A percentile compares a stretch with the other conserved stretches of the same genome.
Evolutionary conservation across 345 rosid species (phyloP).

Genomic region (Gossypium bickii): DNA sequence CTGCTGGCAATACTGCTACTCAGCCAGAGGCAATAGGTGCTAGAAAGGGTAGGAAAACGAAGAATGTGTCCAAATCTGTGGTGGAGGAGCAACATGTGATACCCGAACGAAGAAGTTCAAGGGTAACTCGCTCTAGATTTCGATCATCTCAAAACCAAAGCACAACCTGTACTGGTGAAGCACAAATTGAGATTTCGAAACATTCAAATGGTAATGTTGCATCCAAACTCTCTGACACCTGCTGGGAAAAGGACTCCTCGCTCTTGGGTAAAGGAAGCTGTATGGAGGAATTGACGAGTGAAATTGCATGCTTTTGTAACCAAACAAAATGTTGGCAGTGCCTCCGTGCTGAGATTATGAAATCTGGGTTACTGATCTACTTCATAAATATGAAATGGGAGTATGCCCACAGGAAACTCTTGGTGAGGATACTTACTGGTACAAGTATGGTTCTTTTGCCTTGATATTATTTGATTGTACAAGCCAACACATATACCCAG

Average conservation of each 20-base stretch:
- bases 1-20: conserved; percentile 16
- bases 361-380: conserved; percentile 45
- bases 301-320: conserved; percentile 52
- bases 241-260: conserved; percentile 23
- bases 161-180: conserved; percentile 24
- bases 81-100: conserved; percentile 38
- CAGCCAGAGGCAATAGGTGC: conserved; percentile 27
- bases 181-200: conserved; percentile 25
- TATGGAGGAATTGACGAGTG: conserved; percentile 20
- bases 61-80: conserved; percentile 29
- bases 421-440: conserved; percentile 46
- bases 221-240: conserved; percentile 21
- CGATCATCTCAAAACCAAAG: conserved; percentile 49
- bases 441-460: conserved; percentile 49
- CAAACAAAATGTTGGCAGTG: conserved; percentile 55
- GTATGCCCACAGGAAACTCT: conserved; percentile 54
- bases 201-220: conserved; percentile 18
- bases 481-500: not conserved
- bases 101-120: conserved; percentile 35
- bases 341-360: conserved; percentile 37
- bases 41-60: conserved; percentile 43
- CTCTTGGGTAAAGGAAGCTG: conserved; percentile 27
- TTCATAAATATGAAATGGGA: conserved; percentile 61
- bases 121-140: conserved; percentile 73
- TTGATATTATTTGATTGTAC: conserved; percentile 12